A percentile compares a stretch with the other conserved stretches of the same genome.
Conservation (phyloP, 495 filamentous ascomycete species). For the Penicillium maclennaniae region DNA sequence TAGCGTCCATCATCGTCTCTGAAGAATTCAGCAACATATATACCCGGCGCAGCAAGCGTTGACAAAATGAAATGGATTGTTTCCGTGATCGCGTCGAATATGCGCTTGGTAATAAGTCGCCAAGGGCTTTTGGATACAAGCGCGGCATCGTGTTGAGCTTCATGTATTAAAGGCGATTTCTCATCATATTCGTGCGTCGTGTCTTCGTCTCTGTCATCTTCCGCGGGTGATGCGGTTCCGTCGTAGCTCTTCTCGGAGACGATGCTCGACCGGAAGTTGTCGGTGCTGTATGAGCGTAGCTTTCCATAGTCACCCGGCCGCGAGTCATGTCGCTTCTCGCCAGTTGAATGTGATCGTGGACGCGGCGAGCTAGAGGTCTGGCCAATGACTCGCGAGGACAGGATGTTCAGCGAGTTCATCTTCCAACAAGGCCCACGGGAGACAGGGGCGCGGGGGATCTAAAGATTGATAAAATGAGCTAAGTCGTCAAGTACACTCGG, state of each 20-base stretch:
- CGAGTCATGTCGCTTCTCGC: conserved; percentile 46
- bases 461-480: conserved; percentile 19
- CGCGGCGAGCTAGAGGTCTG: conserved; percentile 50
- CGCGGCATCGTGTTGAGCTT: conserved; percentile 43
- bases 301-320: conserved; percentile 43
- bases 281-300: conserved; percentile 46
- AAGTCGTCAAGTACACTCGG: conserved; percentile 25
- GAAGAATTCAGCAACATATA: conserved; percentile 76
- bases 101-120: conserved; percentile 37
- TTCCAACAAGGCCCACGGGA: conserved; percentile 58
- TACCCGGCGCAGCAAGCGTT: conserved; percentile 69
- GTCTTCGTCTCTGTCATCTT: conserved; percentile 31
- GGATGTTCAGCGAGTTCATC: conserved; percentile 98
- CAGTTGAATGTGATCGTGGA: conserved; percentile 63
- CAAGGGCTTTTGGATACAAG: conserved; percentile 54
- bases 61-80: conserved; percentile 73
- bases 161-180: conserved; percentile 58
- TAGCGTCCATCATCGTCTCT: conserved; percentile 78
- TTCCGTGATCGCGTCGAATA: conserved; percentile 57
- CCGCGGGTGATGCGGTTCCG: conserved; percentile 24
- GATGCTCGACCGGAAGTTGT: conserved; percentile 35
- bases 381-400: conserved; percentile 81
- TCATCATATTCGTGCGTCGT: conserved; percentile 49
- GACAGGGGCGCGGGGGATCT: conserved; percentile 40
- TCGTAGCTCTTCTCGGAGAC: conserved; percentile 32